Evolutionary conservation across 1,284 basidiomycete species (phyloP), one percentile per base, ranked within the genome.

Genomic region (Somion occarium): DNA sequence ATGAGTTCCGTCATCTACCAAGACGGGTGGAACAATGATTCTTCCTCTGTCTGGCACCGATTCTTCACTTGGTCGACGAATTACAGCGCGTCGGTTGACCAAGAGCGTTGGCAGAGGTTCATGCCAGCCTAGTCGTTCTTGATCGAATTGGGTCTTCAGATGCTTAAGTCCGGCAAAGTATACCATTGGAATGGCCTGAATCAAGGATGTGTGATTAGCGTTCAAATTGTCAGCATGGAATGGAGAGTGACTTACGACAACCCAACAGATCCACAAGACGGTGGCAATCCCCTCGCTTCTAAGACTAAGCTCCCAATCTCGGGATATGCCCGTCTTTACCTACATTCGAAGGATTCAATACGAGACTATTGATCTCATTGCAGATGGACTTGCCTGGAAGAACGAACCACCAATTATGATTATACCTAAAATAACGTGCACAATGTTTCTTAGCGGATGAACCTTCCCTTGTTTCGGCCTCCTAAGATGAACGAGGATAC

Each of bases 401-500:
- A 80, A 76, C 0, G 78, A 70, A 11, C 76, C 60, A 1, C 56
- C 62, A 49, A 82, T 68, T 48, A 76, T 68, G 1, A 61, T 54
- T n/a, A 80, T 57, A 0, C 80, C 80, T 1, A 78, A 58, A 5
- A 64, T 56, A 24, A 74, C 73, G 58, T 83, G 80, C 2, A 74
- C 48, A 48, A 80, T 66, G 57, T 82, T 80, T 4, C 71, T 64
- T 1, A 74, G 73, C 5, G 78, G 79, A 56, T 79, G 75, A 24
- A 62, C 54, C 18, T 61, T 63, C 37, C 62, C 64, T 44, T 67
- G 60, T 19, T 63, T 69, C n/a, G 64, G 50, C 38, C 64, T 68
- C 9, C 66, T 66, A 34, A 68, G 64, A 64, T 87, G 83, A 43
- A 82, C 75, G 51, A 79, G 73, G 4, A 74, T 66, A 3, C 85